Base-by-base conservation (phyloP, 139 green algal genomes). In the Diplosphaera chodatii region DNA sequence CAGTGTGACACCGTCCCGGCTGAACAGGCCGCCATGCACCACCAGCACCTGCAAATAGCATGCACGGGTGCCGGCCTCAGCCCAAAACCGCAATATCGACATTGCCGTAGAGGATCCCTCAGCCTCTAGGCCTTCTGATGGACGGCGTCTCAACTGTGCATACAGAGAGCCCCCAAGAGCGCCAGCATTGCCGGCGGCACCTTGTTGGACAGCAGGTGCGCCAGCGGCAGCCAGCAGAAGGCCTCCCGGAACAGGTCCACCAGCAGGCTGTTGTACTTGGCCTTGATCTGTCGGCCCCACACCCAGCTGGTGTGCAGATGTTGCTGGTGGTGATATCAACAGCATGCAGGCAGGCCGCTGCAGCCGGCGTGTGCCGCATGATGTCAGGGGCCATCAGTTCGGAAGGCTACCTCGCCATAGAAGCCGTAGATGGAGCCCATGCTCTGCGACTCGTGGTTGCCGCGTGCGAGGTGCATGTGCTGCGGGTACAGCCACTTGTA, bases 371-470 rank as follows among this genome's bases (percentile, higher is more conserved):
- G n/a, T n/a, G n/a, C n/a, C n/a, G n/a, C n/a, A n/a, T n/a, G n/a
- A n/a, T n/a, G n/a, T n/a, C n/a, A n/a, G n/a, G n/a, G n/a, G n/a
- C n/a, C n/a, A n/a, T n/a, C n/a, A n/a, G n/a, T n/a, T n/a, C n/a
- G n/a, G n/a, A n/a, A n/a, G n/a, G n/a, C n/a, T n/a, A 96, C 90
- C 87, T 99, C 94, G 23, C 93, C 94, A 21, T 95, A 86, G 71
- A 97, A 97, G 13, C 94, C 94, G 74, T 99, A 99, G 40, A 98
- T 92, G 66, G 92, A 93, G 80, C 98, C 98, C 95, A 99, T 98
- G 70, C 75, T 86, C 64, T 88, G 88, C 69, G 77, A 89, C 78
- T 99, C 95, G 77, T 98, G 94, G 85, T 99, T 99, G 70, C 95
- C 95, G 1, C 95, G 82, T 23, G 91, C 85, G 4, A 98, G 81